Base-by-base conservation (phyloP, 2,329 filamentous ascomycete species). In the Madurella fahalii region DNA sequence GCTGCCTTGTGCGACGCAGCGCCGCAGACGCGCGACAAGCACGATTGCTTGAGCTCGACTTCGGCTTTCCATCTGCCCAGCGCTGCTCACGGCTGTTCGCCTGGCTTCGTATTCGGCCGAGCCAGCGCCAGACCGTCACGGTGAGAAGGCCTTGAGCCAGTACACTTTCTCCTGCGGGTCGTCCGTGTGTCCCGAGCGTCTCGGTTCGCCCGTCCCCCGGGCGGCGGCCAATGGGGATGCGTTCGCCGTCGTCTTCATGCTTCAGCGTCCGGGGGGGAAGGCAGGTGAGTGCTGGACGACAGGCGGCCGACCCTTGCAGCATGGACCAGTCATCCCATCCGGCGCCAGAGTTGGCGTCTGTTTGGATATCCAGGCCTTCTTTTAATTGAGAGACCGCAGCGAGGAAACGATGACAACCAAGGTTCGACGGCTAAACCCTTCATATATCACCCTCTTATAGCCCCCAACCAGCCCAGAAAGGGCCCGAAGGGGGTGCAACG, bases 401-500 rank as follows among this genome's bases (percentile, higher is more conserved):
- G 18, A 60, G 52, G 48, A 53, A 60, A 63, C 54, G 50, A 52
- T 50, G 30, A 39, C 41, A 56, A 57, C 59, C 58, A 61, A 58
- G 54, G 55, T 61, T 56, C 49, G 46, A 61, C 57, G 62, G 56
- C 59, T 61, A 61, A 61, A 56, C 53, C 58, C 43, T 56, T 40
- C 48, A 40, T 60, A 61, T 51, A 41, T 52, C 40, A 41, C 9
- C 16, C 30, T 57, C 46, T 60, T 63, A 63, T 63, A 63, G 40
- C 61, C 61, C 54, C 58, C 54, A 48, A 62, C 39, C 53, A 34
- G 53, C 45, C 56, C 56, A 40, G 40, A 53, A 53, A 32, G 30
- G 47, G 53, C 49, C 46, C 56, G 50, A 60, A 56, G 53, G 45
- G 53, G 57, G 50, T 57, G 61, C 47, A 46, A 50, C 46, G 45